These are phyloP conservation scores for Turnera subulata DNA, from an alignment of 345 rosid species.

Conservation along the genomic window DNA sequence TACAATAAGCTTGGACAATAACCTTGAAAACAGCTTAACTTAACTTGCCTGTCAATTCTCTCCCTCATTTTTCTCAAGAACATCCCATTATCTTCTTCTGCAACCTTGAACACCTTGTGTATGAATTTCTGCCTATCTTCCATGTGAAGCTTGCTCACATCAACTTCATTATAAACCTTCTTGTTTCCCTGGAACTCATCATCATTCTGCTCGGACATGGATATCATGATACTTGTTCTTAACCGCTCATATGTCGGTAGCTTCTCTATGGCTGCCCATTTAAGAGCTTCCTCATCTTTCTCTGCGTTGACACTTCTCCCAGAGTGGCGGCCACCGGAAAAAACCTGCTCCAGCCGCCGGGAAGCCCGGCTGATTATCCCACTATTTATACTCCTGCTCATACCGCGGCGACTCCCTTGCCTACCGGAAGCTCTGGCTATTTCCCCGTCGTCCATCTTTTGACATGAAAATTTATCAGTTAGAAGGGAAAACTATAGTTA, in stretches of 20 bases:
- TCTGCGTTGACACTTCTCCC: constrained; percentile 45
- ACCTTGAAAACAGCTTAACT: neutral
- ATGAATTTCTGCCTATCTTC: constrained; percentile 67
- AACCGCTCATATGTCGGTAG: constrained; percentile 78
- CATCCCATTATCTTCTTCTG: constrained; percentile 82
- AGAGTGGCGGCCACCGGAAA: constrained; percentile 40
- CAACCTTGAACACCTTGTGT: constrained; percentile 65
- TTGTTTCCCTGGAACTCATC: constrained; percentile 30
- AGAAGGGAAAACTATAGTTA: too few relatives aligned
- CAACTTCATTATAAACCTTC: constrained; percentile 46
- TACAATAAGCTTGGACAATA: neutral
- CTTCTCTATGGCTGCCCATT: constrained; percentile 95
- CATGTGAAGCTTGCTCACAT: constrained; percentile 65
- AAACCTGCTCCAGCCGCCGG: constrained; percentile 62
- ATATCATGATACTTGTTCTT: constrained; percentile 65
- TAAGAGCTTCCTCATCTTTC: constrained; percentile 88
- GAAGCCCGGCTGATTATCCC: constrained; percentile 58
- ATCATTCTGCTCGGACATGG: constrained; percentile 40
- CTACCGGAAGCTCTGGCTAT: constrained; percentile 26
- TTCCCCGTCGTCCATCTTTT: constrained; percentile 36
- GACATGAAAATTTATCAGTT: too few relatives aligned
- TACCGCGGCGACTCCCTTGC: constrained; percentile 9
- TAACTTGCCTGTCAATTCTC: constrained; percentile 65
- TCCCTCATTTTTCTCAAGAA: constrained; percentile 67
- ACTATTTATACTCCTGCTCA: constrained; percentile 40